Evolutionary conservation across 73 alveolate species (phyloP).

Genomic region (Paraurostyla sp.): DNA sequence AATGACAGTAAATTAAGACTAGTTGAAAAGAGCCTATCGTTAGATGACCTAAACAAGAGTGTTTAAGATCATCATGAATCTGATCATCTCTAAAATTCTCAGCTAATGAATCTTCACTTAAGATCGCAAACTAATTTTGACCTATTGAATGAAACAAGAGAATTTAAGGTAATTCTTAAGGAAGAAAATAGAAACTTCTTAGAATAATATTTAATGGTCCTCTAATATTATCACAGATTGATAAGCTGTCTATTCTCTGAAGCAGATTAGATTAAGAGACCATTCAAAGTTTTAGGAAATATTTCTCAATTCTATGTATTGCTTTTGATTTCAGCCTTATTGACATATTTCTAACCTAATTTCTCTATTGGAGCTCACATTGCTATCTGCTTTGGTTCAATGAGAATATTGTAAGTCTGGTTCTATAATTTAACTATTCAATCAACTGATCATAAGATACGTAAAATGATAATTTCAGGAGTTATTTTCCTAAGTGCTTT

Average conservation of each 20-base stretch:
- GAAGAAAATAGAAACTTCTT: not conserved
- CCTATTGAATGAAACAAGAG: too few species aligned
- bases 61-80: too few species aligned
- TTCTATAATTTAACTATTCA: not conserved
- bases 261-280: not conserved
- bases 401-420: not conserved
- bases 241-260: not conserved
- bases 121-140: too few species aligned
- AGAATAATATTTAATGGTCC: not conserved
- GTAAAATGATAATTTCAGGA: not conserved
- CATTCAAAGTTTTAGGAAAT: not conserved
- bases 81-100: too few species aligned
- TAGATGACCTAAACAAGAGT: too few species aligned
- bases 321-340: not conserved
- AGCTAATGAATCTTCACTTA: too few species aligned
- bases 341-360: not conserved
- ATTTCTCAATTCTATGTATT: not conserved
- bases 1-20: too few species aligned
- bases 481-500: not conserved
- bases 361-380: not conserved
- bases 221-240: slow-evolving; percentile 16
- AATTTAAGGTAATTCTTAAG: too few species aligned
- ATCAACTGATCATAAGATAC: too few species aligned
- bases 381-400: not conserved
- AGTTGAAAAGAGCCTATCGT: too few species aligned